Evolutionary conservation across 2,329 filamentous ascomycete species (phyloP), one percentile per base, ranked within the genome.

Genomic region (Xylariomycetidae sp.): DNA sequence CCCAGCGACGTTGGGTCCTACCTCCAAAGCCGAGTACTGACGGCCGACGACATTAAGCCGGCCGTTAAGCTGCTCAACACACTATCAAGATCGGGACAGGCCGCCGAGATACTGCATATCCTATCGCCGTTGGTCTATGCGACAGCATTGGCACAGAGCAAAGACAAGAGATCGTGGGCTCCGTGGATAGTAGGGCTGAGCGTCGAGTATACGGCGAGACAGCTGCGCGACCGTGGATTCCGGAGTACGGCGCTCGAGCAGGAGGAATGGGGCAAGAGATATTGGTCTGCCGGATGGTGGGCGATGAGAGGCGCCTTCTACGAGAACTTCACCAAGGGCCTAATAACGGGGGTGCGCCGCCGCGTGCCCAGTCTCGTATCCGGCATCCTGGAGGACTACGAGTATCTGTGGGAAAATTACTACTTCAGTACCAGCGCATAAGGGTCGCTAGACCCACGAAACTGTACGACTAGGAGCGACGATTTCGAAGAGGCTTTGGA

Each of bases 341-440:
- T 90, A 10, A 80, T 90, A 6, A 68, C 68, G 19, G 82, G 79
- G 50, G 72, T 95, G 45, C 80, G 78, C 46, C 82, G 81, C 53
- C 79, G 84, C 32, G 70, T 95, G 59, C 75, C 93, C 29, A 79
- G 84, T 45, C 76, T 98, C 55, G 70, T 95, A 16, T 84, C 81
- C 7, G 86, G 85, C 37, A 82, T 98, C 28, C 62, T 96, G 43
- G 88, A 95, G 56, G 92, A 98, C 58, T 98, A 98, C 57, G 86
- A 95, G 60, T 96, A 93, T 58, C 69, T 98, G 19, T 98, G 92
- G 92, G 88, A 95, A 62, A 89, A 93, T 50, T 96, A 95, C 60
- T 93, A 96, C 62, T 98, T 96, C 60, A 76, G 73, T 57, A 77
- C 74, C 22, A 74, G 70, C 22, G 42, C 47, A n/a, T 47, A 40